Evolutionary conservation across 139 green algal species (phyloP).

Genomic region (Astrephomene gubernaculifera): DNA sequence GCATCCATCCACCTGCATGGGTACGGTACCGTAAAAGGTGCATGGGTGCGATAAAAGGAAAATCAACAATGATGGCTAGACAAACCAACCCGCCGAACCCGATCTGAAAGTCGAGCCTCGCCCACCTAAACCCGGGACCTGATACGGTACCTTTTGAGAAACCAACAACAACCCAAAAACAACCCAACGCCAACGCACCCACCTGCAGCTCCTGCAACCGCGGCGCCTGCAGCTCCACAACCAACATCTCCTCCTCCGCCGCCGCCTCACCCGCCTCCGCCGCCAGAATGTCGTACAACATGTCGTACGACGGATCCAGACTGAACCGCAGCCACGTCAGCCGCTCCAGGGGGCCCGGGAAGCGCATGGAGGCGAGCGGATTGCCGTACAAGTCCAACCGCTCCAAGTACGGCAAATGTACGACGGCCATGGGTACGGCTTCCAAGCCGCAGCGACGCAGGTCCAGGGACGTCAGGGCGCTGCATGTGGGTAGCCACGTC

Average conservation of each 20-base stretch:
- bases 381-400: conserved; percentile 29
- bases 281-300: conserved; percentile 15
- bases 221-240: conserved; percentile 11
- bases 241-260: conserved; percentile 16
- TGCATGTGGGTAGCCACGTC: conserved; percentile 12
- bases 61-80: not conserved
- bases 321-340: conserved; percentile 24
- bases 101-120: no score
- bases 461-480: not conserved
- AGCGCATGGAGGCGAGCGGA: conserved; percentile 7
- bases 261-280: not conserved
- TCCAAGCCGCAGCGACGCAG: conserved; percentile 23
- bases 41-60: not conserved
- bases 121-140: not conserved
- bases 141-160: not conserved
- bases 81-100: not conserved
- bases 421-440: conserved; percentile 29
- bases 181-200: not conserved
- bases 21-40: not conserved
- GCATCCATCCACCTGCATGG: not conserved
- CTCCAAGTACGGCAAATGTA: not conserved
- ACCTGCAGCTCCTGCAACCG: conserved; percentile 25
- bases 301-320: conserved; percentile 18
- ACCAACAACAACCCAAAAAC: not conserved
- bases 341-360: not conserved